Conservation (phyloP, 2,329 filamentous ascomycete species). For the Dactylonectria estremocensis region DNA sequence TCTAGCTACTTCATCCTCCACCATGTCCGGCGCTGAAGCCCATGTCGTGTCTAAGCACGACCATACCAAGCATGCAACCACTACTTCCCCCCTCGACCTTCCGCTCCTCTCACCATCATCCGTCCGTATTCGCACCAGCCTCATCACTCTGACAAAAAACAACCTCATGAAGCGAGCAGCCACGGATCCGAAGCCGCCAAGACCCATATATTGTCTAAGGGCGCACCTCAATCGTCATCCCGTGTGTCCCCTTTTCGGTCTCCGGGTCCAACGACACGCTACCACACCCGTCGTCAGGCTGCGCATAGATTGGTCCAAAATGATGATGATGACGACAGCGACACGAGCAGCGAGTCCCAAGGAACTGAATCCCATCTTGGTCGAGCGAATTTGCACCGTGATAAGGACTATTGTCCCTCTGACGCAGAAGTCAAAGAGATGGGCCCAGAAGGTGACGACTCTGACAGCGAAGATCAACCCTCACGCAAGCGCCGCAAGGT, state of each 20-base stretch:
- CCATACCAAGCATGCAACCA: too few species aligned
- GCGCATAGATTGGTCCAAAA: not conserved
- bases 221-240: not conserved
- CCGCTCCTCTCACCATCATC: too few species aligned
- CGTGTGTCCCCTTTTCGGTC: not conserved
- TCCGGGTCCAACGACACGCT: not conserved
- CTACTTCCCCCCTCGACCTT: too few species aligned
- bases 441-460: not conserved
- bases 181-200: constrained; percentile 2
- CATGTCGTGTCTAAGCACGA: too few species aligned
- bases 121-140: too few species aligned
- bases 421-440: too few species aligned
- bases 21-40: too few species aligned
- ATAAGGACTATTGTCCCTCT: not conserved
- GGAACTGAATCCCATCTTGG: not conserved
- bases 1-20: too few species aligned
- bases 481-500: not conserved
- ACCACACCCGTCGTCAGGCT: not conserved
- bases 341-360: too few species aligned
- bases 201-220: constrained; percentile 9
- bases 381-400: not conserved
- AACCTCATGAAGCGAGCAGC: not conserved
- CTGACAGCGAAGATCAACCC: not conserved
- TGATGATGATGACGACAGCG: not conserved
- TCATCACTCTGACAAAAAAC: too few species aligned